Base-by-base conservation (phyloP, 805 yeast species). In the Hanseniaspora singularis region DNA sequence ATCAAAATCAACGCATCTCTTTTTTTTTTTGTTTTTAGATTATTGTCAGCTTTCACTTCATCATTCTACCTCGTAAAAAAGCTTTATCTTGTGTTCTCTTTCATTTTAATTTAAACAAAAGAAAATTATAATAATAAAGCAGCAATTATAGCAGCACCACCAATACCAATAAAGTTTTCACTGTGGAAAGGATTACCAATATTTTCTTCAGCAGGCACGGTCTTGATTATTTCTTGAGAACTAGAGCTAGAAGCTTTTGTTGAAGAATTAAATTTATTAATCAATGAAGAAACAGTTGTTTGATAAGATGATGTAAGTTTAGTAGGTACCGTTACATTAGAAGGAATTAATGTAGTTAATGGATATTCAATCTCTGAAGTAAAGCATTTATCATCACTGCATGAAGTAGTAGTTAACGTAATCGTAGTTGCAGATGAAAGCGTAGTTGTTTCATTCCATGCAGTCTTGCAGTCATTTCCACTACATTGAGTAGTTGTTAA, bases 321-420 rank as follows among this genome's bases (percentile, higher is more conserved):
- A 14, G 28, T 28, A 6, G 42, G 14, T 10, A 38, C 14, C 14
- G 42, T 24, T 16, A 31, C 28, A 12, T 30, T 38, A 5, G 15
- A 19, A 33, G 19, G 19, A 12, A 14, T 26, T 12, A 38, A 11
- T 4, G 33, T 27, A 26, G 34, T 28, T 26, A 38, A 28, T 19
- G 42, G 28, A 30, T 38, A 38, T 33, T 28, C 42, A 20, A 38
- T 38, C 19, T 38, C 42, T 27, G 42, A 38, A 28, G 42, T 18
- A 11, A 38, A 24, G 18, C 40, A 38, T 18, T 20, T 22, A 4
- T 38, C 31, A 4, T 26, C 40, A 4, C 31, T n/a, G 9, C 40
- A 38, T 16, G 30, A 22, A 12, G 38, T 36, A 9, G 28, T 16
- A 6, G 40, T 38, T 8, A 26, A 27, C 10, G 27, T n/a, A 18